phyloP scores from a whole-genome alignment of 1,284 basidiomycete genomes.

The Rhodotorula sp. region DNA sequence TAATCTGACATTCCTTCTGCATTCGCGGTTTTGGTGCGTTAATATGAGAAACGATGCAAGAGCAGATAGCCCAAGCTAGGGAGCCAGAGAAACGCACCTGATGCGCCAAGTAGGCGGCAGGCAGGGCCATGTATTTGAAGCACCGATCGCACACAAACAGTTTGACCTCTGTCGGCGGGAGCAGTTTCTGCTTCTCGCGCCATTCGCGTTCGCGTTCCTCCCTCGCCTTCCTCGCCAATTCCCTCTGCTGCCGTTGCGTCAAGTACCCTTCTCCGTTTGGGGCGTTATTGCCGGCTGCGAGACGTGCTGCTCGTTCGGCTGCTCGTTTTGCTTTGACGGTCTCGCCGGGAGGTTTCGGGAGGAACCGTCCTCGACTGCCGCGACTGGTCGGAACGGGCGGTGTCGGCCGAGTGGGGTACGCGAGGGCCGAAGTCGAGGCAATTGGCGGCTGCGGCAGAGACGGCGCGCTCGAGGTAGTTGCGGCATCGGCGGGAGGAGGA shows the following conservation, averaged over 20 bases:
- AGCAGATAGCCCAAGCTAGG: too few relatives aligned
- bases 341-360: conserved; percentile 27
- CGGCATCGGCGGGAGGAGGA: not conserved
- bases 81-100: conserved; percentile 58
- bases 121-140: conserved; percentile 92
- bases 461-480: too few relatives aligned
- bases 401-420: too few relatives aligned
- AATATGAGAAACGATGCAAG: too few relatives aligned
- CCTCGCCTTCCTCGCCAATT: conserved; percentile 17
- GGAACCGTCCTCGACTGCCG: conserved; percentile 28
- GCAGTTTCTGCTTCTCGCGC: not conserved
- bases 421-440: too few relatives aligned
- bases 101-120: conserved; percentile 69
- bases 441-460: not conserved
- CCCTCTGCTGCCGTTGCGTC: conserved; percentile 28
- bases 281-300: not conserved
- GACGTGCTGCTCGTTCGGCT: conserved; percentile 7
- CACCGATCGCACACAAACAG: conserved; percentile 87
- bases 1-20: conserved; percentile 68
- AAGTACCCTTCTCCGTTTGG: not conserved
- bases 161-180: conserved; percentile 17
- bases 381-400: conserved; percentile 1
- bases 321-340: conserved; percentile 23
- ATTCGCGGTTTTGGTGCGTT: too few relatives aligned
- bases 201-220: conserved; percentile 18